Conservation (phyloP, 768 basidiomycete genomes). For the Podaxis mareebaensis region DNA sequence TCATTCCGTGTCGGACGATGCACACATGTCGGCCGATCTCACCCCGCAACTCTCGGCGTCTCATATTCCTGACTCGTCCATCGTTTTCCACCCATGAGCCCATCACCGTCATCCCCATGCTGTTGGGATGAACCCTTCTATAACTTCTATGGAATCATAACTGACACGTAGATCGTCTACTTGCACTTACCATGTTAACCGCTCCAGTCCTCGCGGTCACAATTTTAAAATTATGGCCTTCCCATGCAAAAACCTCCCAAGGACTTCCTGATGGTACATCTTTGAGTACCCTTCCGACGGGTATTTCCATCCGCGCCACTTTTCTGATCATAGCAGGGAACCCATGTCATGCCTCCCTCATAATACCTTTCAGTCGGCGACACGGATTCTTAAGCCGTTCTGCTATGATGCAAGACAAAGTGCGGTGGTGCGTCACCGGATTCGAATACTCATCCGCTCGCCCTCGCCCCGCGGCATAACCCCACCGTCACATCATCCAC, state of each 20-base stretch:
- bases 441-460: not conserved
- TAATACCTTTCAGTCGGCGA: not conserved
- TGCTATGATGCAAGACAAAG: not conserved
- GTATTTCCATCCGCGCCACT: not conserved
- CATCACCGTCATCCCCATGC: not conserved
- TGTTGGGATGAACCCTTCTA: not conserved
- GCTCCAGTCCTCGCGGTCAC: not conserved
- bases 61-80: not conserved
- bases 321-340: not conserved
- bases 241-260: constrained; percentile 2
- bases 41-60: not conserved
- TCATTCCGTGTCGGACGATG: constrained; percentile 2
- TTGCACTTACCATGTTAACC: not conserved
- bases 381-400: not conserved
- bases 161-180: not conserved
- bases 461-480: not conserved
- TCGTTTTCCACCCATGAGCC: not conserved
- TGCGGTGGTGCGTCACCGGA: not conserved
- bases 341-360: not conserved
- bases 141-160: not conserved
- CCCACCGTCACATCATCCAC: not conserved
- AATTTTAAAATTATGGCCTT: not conserved
- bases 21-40: not conserved
- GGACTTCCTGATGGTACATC: not conserved
- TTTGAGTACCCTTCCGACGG: not conserved